phyloP scores from a whole-genome alignment of 1,139 yeast species.

The Blastobotrys malaysiensis region DNA sequence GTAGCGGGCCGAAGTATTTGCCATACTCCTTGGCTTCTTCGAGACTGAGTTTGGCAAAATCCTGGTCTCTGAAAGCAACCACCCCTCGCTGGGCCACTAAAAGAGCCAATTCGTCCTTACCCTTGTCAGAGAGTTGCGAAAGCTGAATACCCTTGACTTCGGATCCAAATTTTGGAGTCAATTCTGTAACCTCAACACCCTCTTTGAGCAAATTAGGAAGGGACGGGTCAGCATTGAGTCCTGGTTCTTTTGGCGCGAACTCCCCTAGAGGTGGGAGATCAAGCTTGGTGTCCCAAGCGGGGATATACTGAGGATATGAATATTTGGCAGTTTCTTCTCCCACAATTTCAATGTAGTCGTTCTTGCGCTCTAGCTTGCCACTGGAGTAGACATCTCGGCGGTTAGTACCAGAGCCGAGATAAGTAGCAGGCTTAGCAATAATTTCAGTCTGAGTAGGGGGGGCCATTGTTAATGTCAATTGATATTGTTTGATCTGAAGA shows the following conservation, averaged over 20 bases:
- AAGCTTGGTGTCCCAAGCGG: constrained; percentile 1
- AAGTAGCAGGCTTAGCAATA: not conserved
- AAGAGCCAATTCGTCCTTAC: constrained; percentile 59
- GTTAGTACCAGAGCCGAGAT: not conserved
- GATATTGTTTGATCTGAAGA: not conserved
- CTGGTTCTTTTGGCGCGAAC: not conserved
- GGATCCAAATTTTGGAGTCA: not conserved
- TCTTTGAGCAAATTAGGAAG: not conserved
- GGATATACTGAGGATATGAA: not conserved
- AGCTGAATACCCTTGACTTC: constrained; percentile 39
- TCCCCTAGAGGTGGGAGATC: not conserved
- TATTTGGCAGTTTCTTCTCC: not conserved
- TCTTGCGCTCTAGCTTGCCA: not conserved
- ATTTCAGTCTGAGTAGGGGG: not conserved
- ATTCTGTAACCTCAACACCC: not conserved
- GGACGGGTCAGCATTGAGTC: constrained; percentile 1
- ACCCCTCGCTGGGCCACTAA: constrained; percentile 64
- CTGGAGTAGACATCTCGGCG: not conserved
- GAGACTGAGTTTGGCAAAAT: constrained; percentile 53
- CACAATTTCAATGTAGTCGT: constrained; percentile 1
- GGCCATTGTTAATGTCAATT: not conserved
- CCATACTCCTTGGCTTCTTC: constrained; percentile 44
- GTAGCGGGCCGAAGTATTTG: constrained; percentile 53
- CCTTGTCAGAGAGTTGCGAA: constrained; percentile 45
- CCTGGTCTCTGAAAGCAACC: constrained; percentile 61